Evolutionary conservation across 495 filamentous ascomycete species (phyloP), one percentile per base, ranked within the genome.

Genomic region (Penicillium manginii): DNA sequence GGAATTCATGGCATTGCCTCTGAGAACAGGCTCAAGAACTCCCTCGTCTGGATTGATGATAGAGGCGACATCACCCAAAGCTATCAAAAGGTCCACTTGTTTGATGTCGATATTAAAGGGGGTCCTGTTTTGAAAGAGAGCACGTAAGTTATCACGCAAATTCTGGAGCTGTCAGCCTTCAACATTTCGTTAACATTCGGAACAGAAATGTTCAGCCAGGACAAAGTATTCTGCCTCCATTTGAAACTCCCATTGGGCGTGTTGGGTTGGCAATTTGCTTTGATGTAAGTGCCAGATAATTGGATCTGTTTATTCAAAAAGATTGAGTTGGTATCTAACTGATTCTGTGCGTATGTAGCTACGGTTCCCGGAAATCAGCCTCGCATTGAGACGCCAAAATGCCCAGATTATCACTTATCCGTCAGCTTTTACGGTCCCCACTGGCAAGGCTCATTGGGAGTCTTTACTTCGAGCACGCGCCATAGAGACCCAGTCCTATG

Each of bases 401-500:
- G 91, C 90, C 14, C 84, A 96, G 47, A 78, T 96, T 52, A 80
- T 98, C 50, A 88, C 91, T 0, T 97, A 90, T 71, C 94, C 93
- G 3, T 92, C 88, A 1, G 93, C 94, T 15, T 98, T 97, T 68
- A 97, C 92, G 10, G 81, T 96, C 2, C 88, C 88, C 2, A 97
- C 94, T 0, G 93, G 94, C 0, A 77, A 77, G 47, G 92, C 89
- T 8, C 94, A 98, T 70, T 98, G 93, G 93, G 84, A 89, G 60
- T 71, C 81, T 0, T 73, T 98, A 1, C 74, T 98, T 8, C 78
- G 89, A 35, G 87, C 92, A 2, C 80, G 93, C 51, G 94, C 93
- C 9, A 91, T 98, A 52, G 94, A 98, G 73, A 93, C 88, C 0
- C 92, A 97, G 68, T 80, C 82, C 3, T 98, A 88, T 77, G 88